Conservation (phyloP, 768 basidiomycete species). For the Tulasnella calospora region DNA sequence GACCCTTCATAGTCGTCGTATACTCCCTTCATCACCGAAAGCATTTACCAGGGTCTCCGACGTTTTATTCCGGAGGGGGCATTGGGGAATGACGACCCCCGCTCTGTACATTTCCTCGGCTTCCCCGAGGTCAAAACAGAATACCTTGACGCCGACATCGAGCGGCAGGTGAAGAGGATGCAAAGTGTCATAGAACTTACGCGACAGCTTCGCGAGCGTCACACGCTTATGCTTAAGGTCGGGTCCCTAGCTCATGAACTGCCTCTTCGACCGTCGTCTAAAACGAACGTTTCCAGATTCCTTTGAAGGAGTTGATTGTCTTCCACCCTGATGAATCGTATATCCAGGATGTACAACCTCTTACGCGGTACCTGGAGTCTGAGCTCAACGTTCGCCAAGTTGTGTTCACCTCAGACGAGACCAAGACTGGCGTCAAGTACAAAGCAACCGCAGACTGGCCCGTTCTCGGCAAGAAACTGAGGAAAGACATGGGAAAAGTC, state of each 20-base stretch:
- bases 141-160: conserved; percentile 90
- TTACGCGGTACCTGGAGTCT: conserved; percentile 84
- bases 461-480: conserved; percentile 87
- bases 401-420: conserved; percentile 84
- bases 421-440: conserved; percentile 80
- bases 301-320: conserved; percentile 84
- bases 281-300: conserved; percentile 52
- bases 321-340: conserved; percentile 87
- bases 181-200: conserved; percentile 91
- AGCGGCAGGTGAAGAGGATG: conserved; percentile 91
- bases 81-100: conserved; percentile 60
- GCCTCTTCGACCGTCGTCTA: neutral
- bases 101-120: conserved; percentile 90
- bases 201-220: conserved; percentile 79
- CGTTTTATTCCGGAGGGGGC: conserved; percentile 78
- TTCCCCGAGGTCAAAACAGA: conserved; percentile 93
- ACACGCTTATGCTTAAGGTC: conserved; percentile 86
- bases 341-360: conserved; percentile 74
- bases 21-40: conserved; percentile 97
- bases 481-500: conserved; percentile 85
- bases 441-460: conserved; percentile 90
- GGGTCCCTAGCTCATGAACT: conserved; percentile 27
- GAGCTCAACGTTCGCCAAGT: conserved; percentile 94
- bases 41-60: conserved; percentile 85
- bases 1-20: conserved; percentile 72